Base-by-base conservation (phyloP, 768 basidiomycete species). In the Suillus lakei region DNA sequence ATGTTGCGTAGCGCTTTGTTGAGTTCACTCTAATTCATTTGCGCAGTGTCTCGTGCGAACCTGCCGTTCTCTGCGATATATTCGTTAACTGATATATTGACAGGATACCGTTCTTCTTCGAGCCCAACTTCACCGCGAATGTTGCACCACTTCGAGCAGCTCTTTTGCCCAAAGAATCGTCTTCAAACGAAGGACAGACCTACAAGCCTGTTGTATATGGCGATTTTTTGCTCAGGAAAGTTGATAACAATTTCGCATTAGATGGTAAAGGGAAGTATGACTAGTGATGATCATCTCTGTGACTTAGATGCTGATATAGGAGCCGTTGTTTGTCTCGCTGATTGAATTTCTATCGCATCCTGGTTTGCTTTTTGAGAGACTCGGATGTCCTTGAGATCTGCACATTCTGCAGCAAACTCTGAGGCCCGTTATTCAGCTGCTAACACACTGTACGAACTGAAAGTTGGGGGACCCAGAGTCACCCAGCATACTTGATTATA, bases 61-160 rank as follows among this genome's bases (percentile, higher is more conserved):
- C 50, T 64, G 26, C 41, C 5, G 60, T 63, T 23, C 18, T 51
- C 18, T 30, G n/a, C 38, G 13, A 46, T 44, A 34, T 48, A 54
- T 18, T 5, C 2, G 16, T n/a, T 43, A 21, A 26, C 71, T 71
- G n/a, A 67, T 51, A 15, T 46, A 62, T 50, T 30, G 54, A 8
- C 64, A 94, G 92, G 10, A 84, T 96, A 23, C 96, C 96, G 0
- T 97, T 97, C 79, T 98, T 98, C 83, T 97, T 92, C 68, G 96
- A 97, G 75, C 95, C 96, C 0, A 93, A 92, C 64, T 95, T 93
- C 71, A 81, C 88, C 65, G 91, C 95, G 0, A 64, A 80, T 2
- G 79, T 98, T 55, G 77, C 82, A 67, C 91, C 94, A 1, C 78
- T 96, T 7, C 80, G 81, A 5, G 88, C 88, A 7, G 88, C 87